phyloP scores from a whole-genome alignment of 331 rosid species.

The Saraca asoca region DNA sequence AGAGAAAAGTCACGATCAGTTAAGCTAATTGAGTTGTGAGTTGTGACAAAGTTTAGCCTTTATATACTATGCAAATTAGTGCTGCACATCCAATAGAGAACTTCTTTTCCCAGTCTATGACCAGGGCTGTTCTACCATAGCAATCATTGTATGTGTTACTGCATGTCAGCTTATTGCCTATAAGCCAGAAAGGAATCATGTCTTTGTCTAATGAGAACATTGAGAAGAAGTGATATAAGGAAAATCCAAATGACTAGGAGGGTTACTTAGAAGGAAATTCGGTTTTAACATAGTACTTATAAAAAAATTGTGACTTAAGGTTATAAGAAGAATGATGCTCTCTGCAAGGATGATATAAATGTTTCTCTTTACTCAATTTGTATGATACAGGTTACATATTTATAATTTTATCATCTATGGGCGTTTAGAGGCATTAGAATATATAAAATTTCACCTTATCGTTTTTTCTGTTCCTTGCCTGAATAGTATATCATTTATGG shows the following conservation, averaged over 20 bases:
- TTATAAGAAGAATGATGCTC: background rate
- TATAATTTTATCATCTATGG: slow-evolving; percentile 11
- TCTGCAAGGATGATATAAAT: background rate
- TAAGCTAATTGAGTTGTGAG: no score
- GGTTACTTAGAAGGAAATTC: background rate
- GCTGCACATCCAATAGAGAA: background rate
- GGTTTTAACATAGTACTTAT: background rate
- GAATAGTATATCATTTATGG: background rate
- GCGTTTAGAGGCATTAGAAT: background rate
- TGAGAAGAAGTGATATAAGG: background rate
- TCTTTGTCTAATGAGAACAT: background rate
- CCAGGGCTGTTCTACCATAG: background rate
- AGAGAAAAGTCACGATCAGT: slow-evolving; percentile 1
- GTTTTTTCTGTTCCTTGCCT: slow-evolving; percentile 8
- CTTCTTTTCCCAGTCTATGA: background rate
- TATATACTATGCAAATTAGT: background rate
- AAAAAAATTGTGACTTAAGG: background rate
- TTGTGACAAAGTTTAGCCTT: background rate
- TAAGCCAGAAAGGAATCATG: background rate
- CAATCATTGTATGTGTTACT: no score
- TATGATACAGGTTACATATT: background rate
- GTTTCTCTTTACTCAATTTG: background rate
- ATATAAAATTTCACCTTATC: slow-evolving; percentile 2
- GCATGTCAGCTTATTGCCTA: background rate
- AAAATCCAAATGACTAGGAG: background rate